These are phyloP conservation scores for Alternaria infectoria DNA, from an alignment of 2,329 filamentous ascomycete species.

Conservation along the genomic window DNA sequence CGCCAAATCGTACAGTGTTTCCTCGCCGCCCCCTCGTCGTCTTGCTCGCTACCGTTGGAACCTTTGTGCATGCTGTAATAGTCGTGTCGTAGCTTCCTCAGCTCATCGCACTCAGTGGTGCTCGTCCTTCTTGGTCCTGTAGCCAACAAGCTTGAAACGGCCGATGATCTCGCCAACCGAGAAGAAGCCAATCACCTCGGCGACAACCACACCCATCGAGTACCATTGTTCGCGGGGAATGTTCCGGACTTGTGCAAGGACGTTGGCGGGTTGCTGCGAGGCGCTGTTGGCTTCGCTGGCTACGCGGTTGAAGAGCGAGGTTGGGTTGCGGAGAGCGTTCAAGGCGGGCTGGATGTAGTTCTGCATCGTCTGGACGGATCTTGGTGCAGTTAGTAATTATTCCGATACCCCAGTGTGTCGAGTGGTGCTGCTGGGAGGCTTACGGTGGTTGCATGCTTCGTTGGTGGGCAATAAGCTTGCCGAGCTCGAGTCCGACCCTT, in stretches of 20 bases:
- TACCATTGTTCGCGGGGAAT: constrained; percentile 73
- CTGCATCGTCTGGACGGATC: constrained; percentile 82
- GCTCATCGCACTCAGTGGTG: constrained; percentile 36
- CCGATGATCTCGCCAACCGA: constrained; percentile 97
- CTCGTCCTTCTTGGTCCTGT: constrained; percentile 56
- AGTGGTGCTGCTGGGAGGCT: constrained; percentile 49
- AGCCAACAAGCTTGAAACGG: constrained; percentile 92
- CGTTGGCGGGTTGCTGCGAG: constrained; percentile 60
- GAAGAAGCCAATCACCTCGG: constrained; percentile 95
- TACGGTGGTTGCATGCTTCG: constrained; percentile 97
- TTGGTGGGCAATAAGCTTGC: constrained; percentile 83
- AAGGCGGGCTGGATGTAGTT: constrained; percentile 79
- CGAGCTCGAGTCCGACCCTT: constrained; percentile 84
- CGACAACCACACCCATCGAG: constrained; percentile 76
- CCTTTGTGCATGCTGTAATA: constrained; percentile 9
- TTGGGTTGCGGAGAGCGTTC: constrained; percentile 74
- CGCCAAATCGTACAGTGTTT: constrained; percentile 29
- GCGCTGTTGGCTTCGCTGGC: constrained; percentile 48
- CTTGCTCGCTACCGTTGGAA: neutral
- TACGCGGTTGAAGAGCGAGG: constrained; percentile 59
- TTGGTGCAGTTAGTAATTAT: constrained; percentile 51
- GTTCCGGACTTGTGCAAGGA: constrained; percentile 69
- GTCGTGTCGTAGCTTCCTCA: constrained; percentile 12
- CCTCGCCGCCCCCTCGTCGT: constrained; percentile 3
- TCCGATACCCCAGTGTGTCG: neutral